Evolutionary conservation across 179 eudicot genomes (phyloP), one percentile per base, ranked within the genome.

Genomic region (Beta corolliflora): DNA sequence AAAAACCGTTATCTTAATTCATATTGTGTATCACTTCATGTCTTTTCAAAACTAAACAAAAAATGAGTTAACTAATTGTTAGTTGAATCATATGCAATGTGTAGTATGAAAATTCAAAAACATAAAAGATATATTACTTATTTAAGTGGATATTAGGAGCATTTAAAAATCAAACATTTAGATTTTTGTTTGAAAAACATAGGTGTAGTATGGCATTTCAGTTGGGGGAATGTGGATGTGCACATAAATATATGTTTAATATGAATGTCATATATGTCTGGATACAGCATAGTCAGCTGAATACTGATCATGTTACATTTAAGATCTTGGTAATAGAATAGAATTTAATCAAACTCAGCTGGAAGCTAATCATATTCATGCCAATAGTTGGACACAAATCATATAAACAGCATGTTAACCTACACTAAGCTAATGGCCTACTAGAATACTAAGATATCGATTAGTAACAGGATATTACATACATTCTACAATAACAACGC

Each of bases 391-490:
- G 59, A 60, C 76, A 59, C 16, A 36, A 60, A 77, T 72, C 63
- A 82, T 21, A 77, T 72, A 31, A 64, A 78, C 78, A 78, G 48
- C 82, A 59, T 58, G 55, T 68, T 56, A 66, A 75, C 85, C 82
- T 68, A 83, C 75, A 70, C 76, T 79, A 71, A 60, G 56, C 31
- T 10, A 25, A 55, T 44, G 18, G 5, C 54, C 76, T 61, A 45
- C 69, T 41, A 41, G 31, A 58, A 54, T 45, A 31, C 18, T 19
- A 44, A 19, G 19, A 9, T 71, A 21, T 36, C 41, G 45, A 72
- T 65, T 68, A 61, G 71, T 41, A 46, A 48, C 66, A 50, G 56
- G 63, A 81, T 78, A 81, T 70, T 82, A 85, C 83, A 85, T 13
- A 41, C 53, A 70, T 79, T 82, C 85, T 79, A 85, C 85, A 82